These are phyloP conservation scores for Cytospora piceae DNA, from an alignment of 2,329 filamentous ascomycete species.

Conservation along the genomic window DNA sequence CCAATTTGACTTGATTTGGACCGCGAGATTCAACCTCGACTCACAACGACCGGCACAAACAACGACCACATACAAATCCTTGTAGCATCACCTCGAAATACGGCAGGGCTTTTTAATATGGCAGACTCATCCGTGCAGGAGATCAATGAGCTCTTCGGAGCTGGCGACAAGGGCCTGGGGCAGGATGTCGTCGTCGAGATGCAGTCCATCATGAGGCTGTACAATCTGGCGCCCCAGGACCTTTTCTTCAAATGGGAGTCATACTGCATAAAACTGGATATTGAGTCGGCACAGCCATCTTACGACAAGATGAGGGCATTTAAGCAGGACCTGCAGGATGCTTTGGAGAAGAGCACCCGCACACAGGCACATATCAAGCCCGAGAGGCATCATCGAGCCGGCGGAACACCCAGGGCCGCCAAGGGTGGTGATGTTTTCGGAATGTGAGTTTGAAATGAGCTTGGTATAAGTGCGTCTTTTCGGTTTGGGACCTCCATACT, in stretches of 20 bases:
- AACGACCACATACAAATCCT: not conserved
- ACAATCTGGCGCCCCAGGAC: slow-evolving; percentile 80
- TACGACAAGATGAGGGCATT: slow-evolving; percentile 75
- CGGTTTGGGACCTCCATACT: slow-evolving; percentile 30
- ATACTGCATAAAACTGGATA: slow-evolving; percentile 92
- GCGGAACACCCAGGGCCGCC: slow-evolving; percentile 64
- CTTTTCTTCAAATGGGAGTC: slow-evolving; percentile 99
- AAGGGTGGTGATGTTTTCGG: slow-evolving; percentile 76
- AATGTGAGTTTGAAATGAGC: slow-evolving; percentile 58
- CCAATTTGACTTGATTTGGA: slow-evolving; percentile 5
- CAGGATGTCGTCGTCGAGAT: slow-evolving; percentile 81
- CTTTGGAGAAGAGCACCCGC: slow-evolving; percentile 75
- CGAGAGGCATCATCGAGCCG: slow-evolving; percentile 59
- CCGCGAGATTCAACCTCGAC: not conserved
- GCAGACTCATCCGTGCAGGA: slow-evolving; percentile 45
- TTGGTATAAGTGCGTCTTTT: not conserved
- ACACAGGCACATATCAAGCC: slow-evolving; percentile 62
- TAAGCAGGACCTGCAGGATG: slow-evolving; percentile 85
- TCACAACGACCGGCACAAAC: not conserved
- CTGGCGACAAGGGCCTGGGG: slow-evolving; percentile 63
- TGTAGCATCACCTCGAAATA: not conserved
- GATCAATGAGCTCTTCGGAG: slow-evolving; percentile 58
- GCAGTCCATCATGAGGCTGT: slow-evolving; percentile 82
- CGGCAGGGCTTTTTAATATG: slow-evolving; percentile 38
- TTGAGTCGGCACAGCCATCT: slow-evolving; percentile 73